Evolutionary conservation across 768 basidiomycete genomes (phyloP), one percentile per base, ranked within the genome.

Genomic region (Termitomyces sp.): DNA sequence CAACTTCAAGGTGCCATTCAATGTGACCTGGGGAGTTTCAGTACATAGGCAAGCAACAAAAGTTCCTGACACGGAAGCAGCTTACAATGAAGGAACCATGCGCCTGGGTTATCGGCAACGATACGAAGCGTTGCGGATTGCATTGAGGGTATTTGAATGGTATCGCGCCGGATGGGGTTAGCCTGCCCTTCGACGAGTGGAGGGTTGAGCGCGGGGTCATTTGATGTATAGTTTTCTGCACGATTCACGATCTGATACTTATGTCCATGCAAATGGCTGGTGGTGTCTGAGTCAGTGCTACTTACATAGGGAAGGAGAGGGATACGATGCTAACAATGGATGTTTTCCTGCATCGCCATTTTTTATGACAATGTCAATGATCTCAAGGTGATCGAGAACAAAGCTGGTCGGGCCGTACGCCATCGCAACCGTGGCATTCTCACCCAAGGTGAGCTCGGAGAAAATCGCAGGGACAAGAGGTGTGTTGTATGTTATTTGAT

Each of bases 131-230:
- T 89, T 11, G 80, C 88, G 3, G 85, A 85, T 19, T 80, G 71
- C 57, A 77, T 78, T 3, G 83, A 78, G 3, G 89, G 87, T 50
- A 97, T 82, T 55, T 84, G 80, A 15, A 96, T 75, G 0, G 93
- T 95, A 70, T 99, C 96, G 41, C 96, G 81, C n/a, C 93, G 85
- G 65, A 95, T 83, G 2, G 95, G 96, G 72, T 98, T 99, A 1
- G 73, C 67, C 63, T 92, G 89, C 14, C 82, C 85, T 71, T 93
- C 89, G 23, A 78, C 74, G 55, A 92, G 72, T 0, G 89, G 86
- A 14, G 92, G 94, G 71, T 96, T 96, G 47, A 94, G 75, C 1
- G 73, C 64, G 0, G 89, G 81, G 70, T 98, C 90, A 63, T 79
- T 71, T 1, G 87, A 87, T 0, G 82, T 82, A 62, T 85, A 92